Percentiles rank a stretch among this genome's conserved stretches.
Conservation (phyloP, 2,329 filamentous ascomycete species). For the Diaporthe vexans region DNA sequence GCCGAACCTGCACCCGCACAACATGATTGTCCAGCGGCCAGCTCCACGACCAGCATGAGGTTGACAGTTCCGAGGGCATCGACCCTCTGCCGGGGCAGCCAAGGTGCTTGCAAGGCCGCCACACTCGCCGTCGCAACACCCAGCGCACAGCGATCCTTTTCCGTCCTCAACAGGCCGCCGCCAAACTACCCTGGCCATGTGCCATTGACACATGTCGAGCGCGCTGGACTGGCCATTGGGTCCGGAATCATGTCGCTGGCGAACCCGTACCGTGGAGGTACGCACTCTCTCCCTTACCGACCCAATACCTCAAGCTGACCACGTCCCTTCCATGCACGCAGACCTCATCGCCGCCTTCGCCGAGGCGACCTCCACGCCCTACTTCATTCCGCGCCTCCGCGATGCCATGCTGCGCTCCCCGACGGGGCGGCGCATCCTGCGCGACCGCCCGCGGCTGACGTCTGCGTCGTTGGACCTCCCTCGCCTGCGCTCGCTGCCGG, state of each 20-base stretch:
- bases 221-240: conserved; percentile 77
- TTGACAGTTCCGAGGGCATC: conserved; percentile 33
- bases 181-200: conserved; percentile 95
- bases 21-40: conserved; percentile 31
- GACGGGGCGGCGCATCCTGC: conserved; percentile 91
- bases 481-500: conserved; percentile 78
- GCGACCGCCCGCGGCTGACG: conserved; percentile 89
- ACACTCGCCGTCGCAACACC: neutral
- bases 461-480: conserved; percentile 78
- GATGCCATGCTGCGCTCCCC: conserved; percentile 88
- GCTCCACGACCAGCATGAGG: conserved; percentile 35
- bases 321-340: conserved; percentile 49
- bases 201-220: conserved; percentile 84
- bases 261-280: conserved; percentile 85
- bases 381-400: conserved; percentile 93
- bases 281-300: conserved; percentile 29
- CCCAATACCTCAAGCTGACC: conserved; percentile 24
- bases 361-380: conserved; percentile 93
- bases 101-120: conserved; percentile 15
- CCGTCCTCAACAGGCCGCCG: conserved; percentile 84
- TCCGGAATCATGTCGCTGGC: conserved; percentile 75
- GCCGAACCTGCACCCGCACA: conserved; percentile 18
- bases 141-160: conserved; percentile 68
- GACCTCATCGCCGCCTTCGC: conserved; percentile 96
- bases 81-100: conserved; percentile 25